Percentiles rank a stretch among this genome's conserved stretches.
Conservation (phyloP, 169 alveolate genomes). For the Cryptosporidium parvum region DNA sequence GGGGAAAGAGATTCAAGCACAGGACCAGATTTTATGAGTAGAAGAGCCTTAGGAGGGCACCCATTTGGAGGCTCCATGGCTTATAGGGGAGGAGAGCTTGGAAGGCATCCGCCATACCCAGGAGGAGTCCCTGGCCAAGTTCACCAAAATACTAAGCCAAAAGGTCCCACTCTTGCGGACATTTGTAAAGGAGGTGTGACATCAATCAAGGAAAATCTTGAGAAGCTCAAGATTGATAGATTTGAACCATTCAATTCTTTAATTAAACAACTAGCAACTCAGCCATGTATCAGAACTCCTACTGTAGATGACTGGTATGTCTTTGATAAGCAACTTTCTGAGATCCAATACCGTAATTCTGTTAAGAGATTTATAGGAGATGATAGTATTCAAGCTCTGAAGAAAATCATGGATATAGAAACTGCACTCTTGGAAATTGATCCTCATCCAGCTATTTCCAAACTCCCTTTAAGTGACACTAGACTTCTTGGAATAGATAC, state of each 20-base stretch:
- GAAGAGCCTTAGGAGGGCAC: constrained; percentile 22
- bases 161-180: constrained; percentile 68
- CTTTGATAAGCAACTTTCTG: constrained; percentile 65
- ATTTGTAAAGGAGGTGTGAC: constrained; percentile 40
- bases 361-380: constrained; percentile 81
- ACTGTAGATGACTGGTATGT: constrained; percentile 76
- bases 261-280: constrained; percentile 49
- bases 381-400: constrained; percentile 77
- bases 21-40: background rate
- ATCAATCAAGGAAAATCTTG: constrained; percentile 58
- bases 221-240: constrained; percentile 39
- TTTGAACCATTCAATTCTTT: constrained; percentile 52
- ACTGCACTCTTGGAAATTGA: constrained; percentile 79
- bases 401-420: constrained; percentile 79
- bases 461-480: constrained; percentile 78
- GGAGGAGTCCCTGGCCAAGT: background rate
- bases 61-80: background rate
- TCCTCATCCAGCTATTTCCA: constrained; percentile 72
- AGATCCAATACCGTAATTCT: constrained; percentile 77
- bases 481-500: constrained; percentile 79
- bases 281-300: constrained; percentile 62
- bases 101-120: background rate
- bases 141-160: constrained; percentile 17
- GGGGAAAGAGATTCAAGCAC: constrained; percentile 22
- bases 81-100: constrained; percentile 4